Evolutionary conservation across 176 grass and related monocot species (phyloP), one percentile per base, ranked within the genome.

Genomic region (bread wheat (Triticum aestivum)): DNA sequence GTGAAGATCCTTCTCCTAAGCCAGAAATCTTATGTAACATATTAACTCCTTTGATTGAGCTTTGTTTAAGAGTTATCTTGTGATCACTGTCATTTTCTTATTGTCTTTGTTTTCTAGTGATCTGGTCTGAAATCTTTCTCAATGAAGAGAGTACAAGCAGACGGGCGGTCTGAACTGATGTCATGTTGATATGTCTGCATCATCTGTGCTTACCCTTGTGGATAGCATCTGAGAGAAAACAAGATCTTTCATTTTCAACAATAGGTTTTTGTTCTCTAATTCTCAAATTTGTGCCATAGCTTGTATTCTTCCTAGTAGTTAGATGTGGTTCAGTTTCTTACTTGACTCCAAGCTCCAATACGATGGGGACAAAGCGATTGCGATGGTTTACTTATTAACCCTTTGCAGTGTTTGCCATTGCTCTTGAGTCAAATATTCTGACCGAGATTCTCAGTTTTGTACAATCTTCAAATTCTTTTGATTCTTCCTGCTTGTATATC

Each of bases 161-260:
- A 98, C 95, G 93, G 95, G 93, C 95, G 95, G 95, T 98, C 95
- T 87, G 95, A 98, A 93, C 91, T 95, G 95, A 95, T 98, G 93
- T 91, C 93, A 42, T 93, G 95, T 98, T 98, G 95, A 98, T 85
- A 86, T 23, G 95, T 98, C 93, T 98, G 93, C 88, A 82, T 78
- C 75, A 20, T 84, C 21, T n/a, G 37, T 79, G 88, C 65, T 84
- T 88, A 85, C 82, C 85, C 38, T 77, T 59, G 21, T 37, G 73
- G 76, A 59, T 70, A 69, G 88, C 89, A 72, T 87, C 93, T 54
- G 91, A 93, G 93, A 88, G 81, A 91, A 82, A 80, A 9, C 29
- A 61, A 6, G 15, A 18, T 54, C 15, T 33, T 85, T 20, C 26
- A 20, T 11, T 14, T 52, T 4, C 14, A 69, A 69, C 75, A 9